phyloP scores from a whole-genome alignment of 805 yeast genomes.

The Wickerhamomyces pijperi region DNA sequence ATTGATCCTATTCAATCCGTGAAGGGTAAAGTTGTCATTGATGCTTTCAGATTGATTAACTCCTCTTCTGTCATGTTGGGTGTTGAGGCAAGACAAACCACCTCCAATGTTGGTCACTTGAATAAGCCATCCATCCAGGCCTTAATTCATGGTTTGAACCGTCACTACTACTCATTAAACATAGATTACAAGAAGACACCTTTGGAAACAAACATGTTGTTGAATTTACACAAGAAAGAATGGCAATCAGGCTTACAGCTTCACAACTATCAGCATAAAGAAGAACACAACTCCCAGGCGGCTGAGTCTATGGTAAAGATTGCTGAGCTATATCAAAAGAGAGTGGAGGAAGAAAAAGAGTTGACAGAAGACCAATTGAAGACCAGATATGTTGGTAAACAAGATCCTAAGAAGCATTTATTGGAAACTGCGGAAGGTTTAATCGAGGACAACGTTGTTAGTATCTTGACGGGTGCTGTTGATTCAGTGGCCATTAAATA shows the following conservation, averaged over 20 bases:
- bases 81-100: conserved; percentile 95
- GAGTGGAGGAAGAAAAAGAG: conserved; percentile 89
- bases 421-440: conserved; percentile 77
- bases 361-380: conserved; percentile 79
- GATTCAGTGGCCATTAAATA: conserved; percentile 83
- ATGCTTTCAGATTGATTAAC: conserved; percentile 91
- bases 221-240: conserved; percentile 86
- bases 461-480: conserved; percentile 80
- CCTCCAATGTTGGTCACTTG: conserved; percentile 88
- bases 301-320: conserved; percentile 76
- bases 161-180: conserved; percentile 91
- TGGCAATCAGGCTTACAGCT: conserved; percentile 91
- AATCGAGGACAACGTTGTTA: conserved; percentile 83
- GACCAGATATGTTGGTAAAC: conserved; percentile 95
- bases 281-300: conserved; percentile 60
- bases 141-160: conserved; percentile 89
- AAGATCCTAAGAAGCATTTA: conserved; percentile 96
- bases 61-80: conserved; percentile 86
- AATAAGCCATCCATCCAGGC: conserved; percentile 97
- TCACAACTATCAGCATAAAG: conserved; percentile 67
- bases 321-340: conserved; percentile 78
- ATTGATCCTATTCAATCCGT: conserved; percentile 98
- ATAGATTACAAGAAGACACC: conserved; percentile 90
- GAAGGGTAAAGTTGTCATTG: conserved; percentile 97
- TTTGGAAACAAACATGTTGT: conserved; percentile 84